Base-by-base conservation (phyloP, 345 rosid genomes). In the Aquilaria sinensis region DNA sequence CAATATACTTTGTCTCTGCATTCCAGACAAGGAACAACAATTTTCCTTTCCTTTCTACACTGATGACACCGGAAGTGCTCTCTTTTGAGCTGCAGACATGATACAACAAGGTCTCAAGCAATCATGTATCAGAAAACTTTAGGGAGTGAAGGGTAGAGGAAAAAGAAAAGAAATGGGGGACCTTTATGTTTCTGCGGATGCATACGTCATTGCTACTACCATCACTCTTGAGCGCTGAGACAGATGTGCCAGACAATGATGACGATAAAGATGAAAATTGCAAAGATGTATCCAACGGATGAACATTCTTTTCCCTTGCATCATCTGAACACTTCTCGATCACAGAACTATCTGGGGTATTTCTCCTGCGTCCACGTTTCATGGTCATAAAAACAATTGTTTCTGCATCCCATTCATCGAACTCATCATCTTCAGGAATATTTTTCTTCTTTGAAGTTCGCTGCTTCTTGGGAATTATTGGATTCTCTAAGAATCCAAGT, bases 41-140 rank as follows among this genome's bases (percentile, higher is more conserved):
- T 60, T 74, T 65, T 75, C 63, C 78, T 85, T 62, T 72, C 85
- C 63, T 80, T 85, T 87, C 73, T 64, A 75, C 98, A 93, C 62
- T 93, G 98, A 64, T 93, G 98, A 58, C 97, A 92, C 61, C 56
- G 66, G 15, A 63, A 66, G 32, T 67, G 67, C 11, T 60, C 57
- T 57, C 41, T 67, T 54, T 72, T 6, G 57, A 33, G 80, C 85
- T 78, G 78, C 67, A 23, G 23, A 23, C 23, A 23, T 23, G 23
- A 67, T 41, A 55, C 64, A 64, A 68, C 33, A 75, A 61, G 67
- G 57, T 45, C 43, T 56, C 52, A 14, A 32, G 65, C 12, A 57
- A 65, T 29, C 57, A 48, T 62, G 37, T 32, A 33, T 52, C 33
- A 55, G 23, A 37, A 58, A 30, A 47, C 62, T 30, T 15, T 56